These are phyloP conservation scores for Phytophthora megakarya DNA, from an alignment of 352 stramenopile species.

Conservation along the genomic window DNA sequence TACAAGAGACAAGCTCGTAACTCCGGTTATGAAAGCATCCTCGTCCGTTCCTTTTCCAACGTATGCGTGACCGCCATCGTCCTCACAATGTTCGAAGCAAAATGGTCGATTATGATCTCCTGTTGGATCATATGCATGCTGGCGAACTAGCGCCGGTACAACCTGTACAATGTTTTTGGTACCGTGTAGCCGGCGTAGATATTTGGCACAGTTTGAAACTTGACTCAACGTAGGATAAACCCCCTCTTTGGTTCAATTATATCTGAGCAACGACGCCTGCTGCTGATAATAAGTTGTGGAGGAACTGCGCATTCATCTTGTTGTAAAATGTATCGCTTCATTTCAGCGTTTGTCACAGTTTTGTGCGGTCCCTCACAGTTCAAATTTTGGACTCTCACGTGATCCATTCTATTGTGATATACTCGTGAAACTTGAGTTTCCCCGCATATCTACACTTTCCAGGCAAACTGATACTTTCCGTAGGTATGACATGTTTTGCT, in stretches of 20 bases:
- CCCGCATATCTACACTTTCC: constrained; percentile 2
- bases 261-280: not conserved
- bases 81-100: not conserved
- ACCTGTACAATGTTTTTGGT: constrained; percentile 7
- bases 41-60: constrained; percentile 8
- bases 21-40: no score
- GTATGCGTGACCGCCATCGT: not conserved
- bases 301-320: constrained; percentile 15
- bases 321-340: constrained; percentile 17
- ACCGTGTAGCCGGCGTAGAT: constrained; percentile 3
- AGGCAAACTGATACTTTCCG: not conserved
- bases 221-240: constrained; percentile 1
- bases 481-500: constrained; percentile 8
- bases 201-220: constrained; percentile 15
- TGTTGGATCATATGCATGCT: not conserved
- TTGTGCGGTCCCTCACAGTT: not conserved
- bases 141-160: not conserved
- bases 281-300: constrained; percentile 6
- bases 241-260: constrained; percentile 1
- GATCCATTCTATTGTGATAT: constrained; percentile 3
- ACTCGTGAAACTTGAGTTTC: not conserved
- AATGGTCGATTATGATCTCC: constrained; percentile 1
- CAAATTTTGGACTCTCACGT: not conserved
- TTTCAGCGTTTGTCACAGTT: not conserved
- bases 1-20: no score